Conservation (phyloP, 2,329 filamentous ascomycete genomes). For the Penicillium expansum region DNA sequence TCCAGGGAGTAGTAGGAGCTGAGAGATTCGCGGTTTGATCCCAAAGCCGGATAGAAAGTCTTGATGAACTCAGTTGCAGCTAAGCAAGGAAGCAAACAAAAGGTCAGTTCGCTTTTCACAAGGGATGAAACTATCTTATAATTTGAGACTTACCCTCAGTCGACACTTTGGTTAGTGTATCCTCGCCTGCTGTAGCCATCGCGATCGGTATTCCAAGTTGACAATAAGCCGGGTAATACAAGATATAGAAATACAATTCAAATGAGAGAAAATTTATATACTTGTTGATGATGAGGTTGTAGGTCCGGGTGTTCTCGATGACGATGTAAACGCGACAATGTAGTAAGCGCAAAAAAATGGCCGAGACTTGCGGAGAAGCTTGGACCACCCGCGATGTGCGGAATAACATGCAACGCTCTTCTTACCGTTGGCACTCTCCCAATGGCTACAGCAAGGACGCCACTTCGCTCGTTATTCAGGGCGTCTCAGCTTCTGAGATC, state of each 20-base stretch:
- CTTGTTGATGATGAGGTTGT: neutral
- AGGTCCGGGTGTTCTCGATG: neutral
- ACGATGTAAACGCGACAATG: slow-evolving; percentile 5
- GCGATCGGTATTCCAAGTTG: slow-evolving; percentile 3
- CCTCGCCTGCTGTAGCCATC: slow-evolving; percentile 36
- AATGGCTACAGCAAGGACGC: slow-evolving; percentile 30
- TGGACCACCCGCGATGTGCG: slow-evolving; percentile 36
- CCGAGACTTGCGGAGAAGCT: slow-evolving; percentile 30
- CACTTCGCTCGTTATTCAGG: slow-evolving; percentile 33
- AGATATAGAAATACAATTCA: neutral
- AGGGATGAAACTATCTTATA: neutral
- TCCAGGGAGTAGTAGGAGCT: slow-evolving; percentile 66
- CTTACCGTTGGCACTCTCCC: slow-evolving; percentile 11
- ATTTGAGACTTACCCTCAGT: slow-evolving; percentile 38
- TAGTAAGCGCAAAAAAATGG: slow-evolving; percentile 21
- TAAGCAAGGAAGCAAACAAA: slow-evolving; percentile 31
- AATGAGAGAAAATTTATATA: neutral
- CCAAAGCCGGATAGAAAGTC: slow-evolving; percentile 72
- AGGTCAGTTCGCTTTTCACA: neutral
- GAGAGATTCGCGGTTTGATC: slow-evolving; percentile 57
- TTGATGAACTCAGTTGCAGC: slow-evolving; percentile 71
- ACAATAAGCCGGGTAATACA: neutral
- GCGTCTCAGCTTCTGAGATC: slow-evolving; percentile 26
- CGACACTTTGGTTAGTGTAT: slow-evolving; percentile 41
- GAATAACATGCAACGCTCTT: slow-evolving; percentile 24